Conservation (phyloP, 2,329 filamentous ascomycete genomes). For the Trichoderma sp. region DNA sequence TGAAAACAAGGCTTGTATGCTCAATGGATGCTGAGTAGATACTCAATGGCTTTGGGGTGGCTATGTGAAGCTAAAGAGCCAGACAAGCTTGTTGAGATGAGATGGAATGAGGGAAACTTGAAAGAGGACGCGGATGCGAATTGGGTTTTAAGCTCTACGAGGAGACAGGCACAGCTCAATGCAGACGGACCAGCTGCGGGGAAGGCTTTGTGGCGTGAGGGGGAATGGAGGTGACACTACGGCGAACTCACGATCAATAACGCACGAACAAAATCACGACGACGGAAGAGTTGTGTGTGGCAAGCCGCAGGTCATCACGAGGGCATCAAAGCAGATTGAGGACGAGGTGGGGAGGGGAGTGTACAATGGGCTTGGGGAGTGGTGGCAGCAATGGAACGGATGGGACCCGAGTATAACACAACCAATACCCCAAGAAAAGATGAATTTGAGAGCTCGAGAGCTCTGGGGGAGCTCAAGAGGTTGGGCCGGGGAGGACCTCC, state of each 20-base stretch:
- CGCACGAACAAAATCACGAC: slow-evolving; percentile 15
- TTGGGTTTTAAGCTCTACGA: slow-evolving; percentile 20
- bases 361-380: neutral
- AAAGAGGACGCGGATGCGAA: slow-evolving; percentile 5
- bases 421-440: neutral
- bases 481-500: neutral
- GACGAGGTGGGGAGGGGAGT: slow-evolving; percentile 6
- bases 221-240: slow-evolving; percentile 8
- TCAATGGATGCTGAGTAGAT: neutral
- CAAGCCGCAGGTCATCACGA: slow-evolving; percentile 23
- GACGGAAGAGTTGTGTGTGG: slow-evolving; percentile 16
- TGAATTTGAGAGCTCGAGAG: neutral
- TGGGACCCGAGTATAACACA: neutral
- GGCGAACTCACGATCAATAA: slow-evolving; percentile 6
- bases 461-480: neutral
- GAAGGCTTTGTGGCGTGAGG: slow-evolving; percentile 21
- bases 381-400: neutral
- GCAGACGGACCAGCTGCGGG: slow-evolving; percentile 1
- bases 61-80: neutral
- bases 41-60: neutral
- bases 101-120: neutral
- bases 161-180: neutral
- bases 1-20: neutral
- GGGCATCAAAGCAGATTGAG: slow-evolving; percentile 3
- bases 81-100: neutral